Conservation (phyloP, 768 basidiomycete genomes). For the Thelephora ganbajun region DNA sequence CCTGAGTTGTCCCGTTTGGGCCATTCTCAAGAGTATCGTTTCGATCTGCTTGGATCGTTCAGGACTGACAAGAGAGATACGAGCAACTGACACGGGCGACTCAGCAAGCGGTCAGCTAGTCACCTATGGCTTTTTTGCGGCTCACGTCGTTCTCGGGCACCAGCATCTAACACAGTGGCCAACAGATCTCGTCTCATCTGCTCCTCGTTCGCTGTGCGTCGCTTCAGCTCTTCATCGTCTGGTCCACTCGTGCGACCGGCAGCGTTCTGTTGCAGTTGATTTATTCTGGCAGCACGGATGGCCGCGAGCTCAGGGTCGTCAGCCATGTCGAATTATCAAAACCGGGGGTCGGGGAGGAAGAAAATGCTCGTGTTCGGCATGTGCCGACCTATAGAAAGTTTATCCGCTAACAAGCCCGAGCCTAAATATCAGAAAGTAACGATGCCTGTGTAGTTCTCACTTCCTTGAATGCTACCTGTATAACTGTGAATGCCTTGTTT, state of each 20-base stretch:
- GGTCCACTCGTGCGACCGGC: conserved; percentile 4
- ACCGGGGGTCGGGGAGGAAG: too few species aligned
- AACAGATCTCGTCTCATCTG: conserved; percentile 66
- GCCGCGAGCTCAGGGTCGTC: conserved; percentile 28
- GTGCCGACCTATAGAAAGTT: too few species aligned
- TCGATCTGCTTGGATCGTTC: conserved; percentile 74
- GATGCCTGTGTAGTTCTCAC: too few species aligned
- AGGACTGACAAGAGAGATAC: conserved; percentile 79
- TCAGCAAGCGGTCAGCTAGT: background rate
- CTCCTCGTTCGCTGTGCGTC: conserved; percentile 48
- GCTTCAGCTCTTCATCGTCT: conserved; percentile 36
- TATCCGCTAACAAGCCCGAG: too few species aligned
- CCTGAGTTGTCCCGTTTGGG: conserved; percentile 67
- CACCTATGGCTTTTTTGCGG: conserved; percentile 1
- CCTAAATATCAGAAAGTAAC: too few species aligned
- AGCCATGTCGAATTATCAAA: conserved; percentile 1
- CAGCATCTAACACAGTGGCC: conserved; percentile 60
- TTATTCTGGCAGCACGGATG: conserved; percentile 28
- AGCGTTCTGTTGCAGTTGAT: conserved; percentile 21
- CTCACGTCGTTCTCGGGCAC: conserved; percentile 71
- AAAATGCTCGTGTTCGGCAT: too few species aligned
- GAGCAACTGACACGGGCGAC: conserved; percentile 41
- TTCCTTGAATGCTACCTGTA: too few species aligned
- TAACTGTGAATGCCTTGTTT: too few species aligned
- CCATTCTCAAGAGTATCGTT: conserved; percentile 65